A percentile compares a stretch with the other conserved stretches of the same genome.
These are phyloP conservation scores for Corynascus novoguineensis DNA, from an alignment of 495 filamentous ascomycete species.

Conservation along the genomic window DNA sequence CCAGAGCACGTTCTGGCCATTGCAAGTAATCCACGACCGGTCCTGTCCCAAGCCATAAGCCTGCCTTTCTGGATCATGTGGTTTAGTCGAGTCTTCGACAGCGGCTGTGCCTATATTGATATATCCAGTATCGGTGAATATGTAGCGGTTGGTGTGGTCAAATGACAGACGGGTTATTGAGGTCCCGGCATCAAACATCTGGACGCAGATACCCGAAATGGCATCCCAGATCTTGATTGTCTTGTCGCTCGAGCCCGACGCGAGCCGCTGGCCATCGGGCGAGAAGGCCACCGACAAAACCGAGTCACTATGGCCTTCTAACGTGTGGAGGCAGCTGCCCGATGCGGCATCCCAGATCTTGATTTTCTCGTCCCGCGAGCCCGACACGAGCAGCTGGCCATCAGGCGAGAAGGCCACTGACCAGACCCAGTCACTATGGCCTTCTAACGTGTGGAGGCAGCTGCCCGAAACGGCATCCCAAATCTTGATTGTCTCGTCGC, in stretches of 20 bases:
- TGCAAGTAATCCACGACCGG: neutral
- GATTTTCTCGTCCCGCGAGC: too few relatives aligned
- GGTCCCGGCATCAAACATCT: neutral
- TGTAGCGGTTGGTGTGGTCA: neutral
- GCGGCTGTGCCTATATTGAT: neutral
- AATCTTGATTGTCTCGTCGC: too few relatives aligned
- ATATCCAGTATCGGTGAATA: neutral
- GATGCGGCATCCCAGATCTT: too few relatives aligned
- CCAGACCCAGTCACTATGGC: too few relatives aligned
- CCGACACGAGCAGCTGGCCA: too few relatives aligned
- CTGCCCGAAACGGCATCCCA: too few relatives aligned
- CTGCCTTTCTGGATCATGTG: neutral
- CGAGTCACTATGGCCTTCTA: neutral
- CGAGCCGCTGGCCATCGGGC: neutral
- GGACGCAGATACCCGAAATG: neutral
- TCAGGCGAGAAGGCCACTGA: too few relatives aligned
- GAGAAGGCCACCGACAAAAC: neutral
- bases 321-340: too few relatives aligned
- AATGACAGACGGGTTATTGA: neutral
- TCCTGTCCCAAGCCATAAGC: neutral
- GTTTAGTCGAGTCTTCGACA: neutral
- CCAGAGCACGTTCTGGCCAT: neutral
- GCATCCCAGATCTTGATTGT: neutral
- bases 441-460: too few relatives aligned
- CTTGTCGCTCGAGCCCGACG: neutral